These are phyloP conservation scores for Lasiodiplodia gonubiensis DNA, from an alignment of 2,329 filamentous ascomycete genomes.

Conservation along the genomic window DNA sequence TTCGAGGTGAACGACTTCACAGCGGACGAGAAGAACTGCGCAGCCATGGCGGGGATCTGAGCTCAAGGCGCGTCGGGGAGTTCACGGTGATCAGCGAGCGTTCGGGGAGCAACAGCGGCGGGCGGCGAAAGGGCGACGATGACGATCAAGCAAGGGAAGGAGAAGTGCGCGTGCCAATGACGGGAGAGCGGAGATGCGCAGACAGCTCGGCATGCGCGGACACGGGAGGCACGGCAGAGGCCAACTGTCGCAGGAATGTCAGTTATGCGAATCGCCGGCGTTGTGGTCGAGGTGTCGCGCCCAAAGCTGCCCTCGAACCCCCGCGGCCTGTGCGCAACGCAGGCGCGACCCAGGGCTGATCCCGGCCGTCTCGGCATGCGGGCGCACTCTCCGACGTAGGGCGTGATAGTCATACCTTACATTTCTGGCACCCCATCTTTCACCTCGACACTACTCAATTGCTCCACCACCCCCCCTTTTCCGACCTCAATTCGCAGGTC, in stretches of 20 bases:
- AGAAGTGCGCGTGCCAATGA: slow-evolving; percentile 26
- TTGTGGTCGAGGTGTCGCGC: slow-evolving; percentile 17
- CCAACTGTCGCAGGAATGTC: not conserved
- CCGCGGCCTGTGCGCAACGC: slow-evolving; percentile 2
- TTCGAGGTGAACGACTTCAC: slow-evolving; percentile 95
- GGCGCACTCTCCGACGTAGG: slow-evolving; percentile 13
- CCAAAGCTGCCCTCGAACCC: slow-evolving; percentile 12
- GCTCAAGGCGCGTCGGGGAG: not conserved
- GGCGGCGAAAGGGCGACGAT: slow-evolving; percentile 16
- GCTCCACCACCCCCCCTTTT: slow-evolving; percentile 3
- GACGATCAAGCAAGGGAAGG: slow-evolving; percentile 25
- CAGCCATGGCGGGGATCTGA: slow-evolving; percentile 63
- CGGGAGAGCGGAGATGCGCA: not conserved
- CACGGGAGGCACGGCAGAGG: slow-evolving; percentile 8
- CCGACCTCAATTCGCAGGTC: slow-evolving; percentile 16
- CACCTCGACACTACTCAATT: slow-evolving; percentile 22
- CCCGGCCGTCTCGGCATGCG: slow-evolving; percentile 10
- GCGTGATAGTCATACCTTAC: slow-evolving; percentile 20
- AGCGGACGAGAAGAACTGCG: slow-evolving; percentile 79
- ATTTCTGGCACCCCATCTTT: slow-evolving; percentile 22
- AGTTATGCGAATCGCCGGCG: not conserved
- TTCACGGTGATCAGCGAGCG: slow-evolving; percentile 36
- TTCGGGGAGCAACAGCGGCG: slow-evolving; percentile 18
- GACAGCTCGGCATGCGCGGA: slow-evolving; percentile 12
- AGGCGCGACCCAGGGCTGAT: not conserved